Base-by-base conservation (phyloP, 306 rosid species). In the Medicago ruthenica region DNA sequence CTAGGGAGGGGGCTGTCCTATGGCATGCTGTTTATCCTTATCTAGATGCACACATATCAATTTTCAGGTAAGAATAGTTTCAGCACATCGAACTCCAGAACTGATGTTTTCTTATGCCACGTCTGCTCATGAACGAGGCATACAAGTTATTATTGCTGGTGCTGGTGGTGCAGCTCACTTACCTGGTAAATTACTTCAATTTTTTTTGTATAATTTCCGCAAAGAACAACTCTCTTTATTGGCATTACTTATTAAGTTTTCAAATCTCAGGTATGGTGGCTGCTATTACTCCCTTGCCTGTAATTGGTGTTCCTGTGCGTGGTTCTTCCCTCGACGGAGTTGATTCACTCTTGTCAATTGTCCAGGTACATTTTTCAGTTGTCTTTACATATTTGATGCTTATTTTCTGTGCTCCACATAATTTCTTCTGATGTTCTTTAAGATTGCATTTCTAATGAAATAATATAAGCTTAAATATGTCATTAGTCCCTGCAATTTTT, bases 141-240 rank as follows among this genome's bases (percentile, higher is more conserved):
- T 90, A 77, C 75, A 85, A 77, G 85, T 90, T 83, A 90, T 95
- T 76, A 95, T 95, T 88, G 99, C 96, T 70, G 97, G 99, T 74
- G 97, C 96, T 53, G 98, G 97, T 61, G 97, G 91, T 21, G 97
- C 99, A 69, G 96, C 97, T 48, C 97, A 95, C 87, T 89, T 90
- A 86, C 98, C 96, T 64, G 95, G 97, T 84, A 70, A 82, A 79
- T 79, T 59, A 24, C 50, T 66, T 62, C 7, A 71, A 57, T 48
- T 50, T 81, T 65, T 27, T 77, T 1, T 70, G 57, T 42, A 48
- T 40, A 55, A 42, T 8, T 51, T 58, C 61, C 4, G 22, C 48
- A 36, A 48, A 9, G 67, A 47, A 27, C 68, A 67, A 15, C 24
- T 22, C 5, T 36, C 57, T 79, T 79, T 71, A 40, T 44, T 68